Evolutionary conservation across 225 moss, liverwort and hornwort species (phyloP).

Genomic region (Pseudisothecium myosuroides): DNA sequence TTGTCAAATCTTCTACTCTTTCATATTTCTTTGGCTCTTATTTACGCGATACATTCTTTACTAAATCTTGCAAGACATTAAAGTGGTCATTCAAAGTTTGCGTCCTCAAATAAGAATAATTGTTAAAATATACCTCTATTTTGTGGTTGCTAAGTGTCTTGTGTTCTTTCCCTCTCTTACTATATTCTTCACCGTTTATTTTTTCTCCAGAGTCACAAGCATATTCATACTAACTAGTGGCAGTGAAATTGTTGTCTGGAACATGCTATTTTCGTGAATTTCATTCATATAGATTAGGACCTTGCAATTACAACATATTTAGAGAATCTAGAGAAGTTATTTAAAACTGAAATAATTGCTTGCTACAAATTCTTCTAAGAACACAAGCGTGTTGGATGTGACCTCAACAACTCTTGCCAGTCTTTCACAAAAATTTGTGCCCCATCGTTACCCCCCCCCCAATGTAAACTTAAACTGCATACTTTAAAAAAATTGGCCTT

Average conservation of each 20-base stretch:
- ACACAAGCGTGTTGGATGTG: rapidly evolving
- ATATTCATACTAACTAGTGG: not conserved
- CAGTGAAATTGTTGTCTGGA: not conserved
- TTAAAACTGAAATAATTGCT: not conserved
- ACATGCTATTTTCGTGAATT: not conserved
- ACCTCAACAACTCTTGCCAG: too few relatives aligned
- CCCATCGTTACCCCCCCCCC: rapidly evolving
- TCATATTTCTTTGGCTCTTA: not conserved
- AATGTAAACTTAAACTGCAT: rapidly evolving
- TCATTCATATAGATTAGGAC: not conserved
- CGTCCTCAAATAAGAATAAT: too few relatives aligned
- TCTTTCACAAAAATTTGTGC: rapidly evolving
- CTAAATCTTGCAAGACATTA: too few relatives aligned
- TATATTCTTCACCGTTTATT: too few relatives aligned
- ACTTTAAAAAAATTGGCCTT: too few relatives aligned
- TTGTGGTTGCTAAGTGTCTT: too few relatives aligned
- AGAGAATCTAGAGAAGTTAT: not conserved
- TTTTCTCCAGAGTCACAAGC: not conserved
- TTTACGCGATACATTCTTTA: not conserved
- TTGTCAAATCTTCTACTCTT: not conserved
- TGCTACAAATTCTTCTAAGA: too few relatives aligned
- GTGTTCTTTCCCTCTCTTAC: too few relatives aligned
- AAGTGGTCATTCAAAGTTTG: too few relatives aligned
- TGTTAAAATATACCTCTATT: too few relatives aligned
- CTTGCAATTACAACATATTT: not conserved